A percentile compares a stretch with the other conserved stretches of the same genome.
phyloP scores from a whole-genome alignment of 805 yeast species.

The Metschnikowia reukaufii region DNA sequence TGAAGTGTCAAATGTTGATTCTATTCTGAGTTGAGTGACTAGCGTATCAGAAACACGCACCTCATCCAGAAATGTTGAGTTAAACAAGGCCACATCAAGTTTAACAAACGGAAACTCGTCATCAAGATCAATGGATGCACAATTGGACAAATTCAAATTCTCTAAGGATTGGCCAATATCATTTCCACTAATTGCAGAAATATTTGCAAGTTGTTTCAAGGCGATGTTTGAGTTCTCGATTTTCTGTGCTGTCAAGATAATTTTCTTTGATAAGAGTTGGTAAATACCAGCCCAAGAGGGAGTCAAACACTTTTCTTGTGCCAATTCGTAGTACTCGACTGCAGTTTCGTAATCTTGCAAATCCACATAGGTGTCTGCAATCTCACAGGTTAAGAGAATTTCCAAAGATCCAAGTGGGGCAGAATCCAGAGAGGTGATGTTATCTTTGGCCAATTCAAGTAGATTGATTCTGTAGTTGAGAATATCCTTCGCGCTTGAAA shows the following conservation, averaged over 20 bases:
- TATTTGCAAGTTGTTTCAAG: slow-evolving; percentile 7
- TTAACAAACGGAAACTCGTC: neutral
- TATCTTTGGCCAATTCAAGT: slow-evolving; percentile 2
- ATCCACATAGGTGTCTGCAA: slow-evolving; percentile 49
- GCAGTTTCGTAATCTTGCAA: slow-evolving; percentile 20
- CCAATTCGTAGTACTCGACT: slow-evolving; percentile 18
- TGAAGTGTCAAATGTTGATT: neutral
- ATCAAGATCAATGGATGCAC: neutral
- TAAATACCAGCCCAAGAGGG: slow-evolving; percentile 10
- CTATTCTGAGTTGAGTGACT: slow-evolving; percentile 1
- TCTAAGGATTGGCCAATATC: neutral
- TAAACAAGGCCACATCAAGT: slow-evolving; percentile 1
- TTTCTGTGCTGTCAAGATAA: neutral
- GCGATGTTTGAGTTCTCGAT: neutral
- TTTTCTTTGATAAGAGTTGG: slow-evolving; percentile 7
- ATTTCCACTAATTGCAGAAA: neutral
- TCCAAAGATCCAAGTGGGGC: slow-evolving; percentile 2
- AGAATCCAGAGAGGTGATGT: neutral
- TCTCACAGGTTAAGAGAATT: slow-evolving; percentile 43
- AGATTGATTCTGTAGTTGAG: slow-evolving; percentile 7
- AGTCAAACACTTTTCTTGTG: neutral
- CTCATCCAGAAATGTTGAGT: neutral
- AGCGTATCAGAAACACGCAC: slow-evolving; percentile 8
- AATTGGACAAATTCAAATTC: neutral
- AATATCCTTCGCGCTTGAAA: slow-evolving; percentile 9